A percentile compares a stretch with the other conserved stretches of the same genome.
Conservation (phyloP, 2,329 filamentous ascomycete genomes). For the Lachnellula arida region DNA sequence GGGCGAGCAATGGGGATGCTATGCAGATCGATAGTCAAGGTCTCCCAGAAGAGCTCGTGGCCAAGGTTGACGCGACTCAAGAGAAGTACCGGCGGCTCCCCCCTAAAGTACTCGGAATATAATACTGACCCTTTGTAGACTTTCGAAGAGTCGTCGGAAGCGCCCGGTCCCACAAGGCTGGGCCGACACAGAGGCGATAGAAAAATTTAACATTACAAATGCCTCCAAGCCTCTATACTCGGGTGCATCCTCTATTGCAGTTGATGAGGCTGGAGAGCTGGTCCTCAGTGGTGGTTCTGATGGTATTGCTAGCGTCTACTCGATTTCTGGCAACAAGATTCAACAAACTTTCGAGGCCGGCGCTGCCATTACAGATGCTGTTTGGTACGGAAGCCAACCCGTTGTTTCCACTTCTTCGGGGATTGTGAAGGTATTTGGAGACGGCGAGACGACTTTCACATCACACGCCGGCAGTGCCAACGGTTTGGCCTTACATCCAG, state of each 20-base stretch:
- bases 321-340: slow-evolving; percentile 71
- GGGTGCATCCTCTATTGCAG: slow-evolving; percentile 51
- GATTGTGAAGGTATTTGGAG: slow-evolving; percentile 69
- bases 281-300: slow-evolving; percentile 60
- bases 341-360: slow-evolving; percentile 38
- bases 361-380: slow-evolving; percentile 51
- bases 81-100: slow-evolving; percentile 56
- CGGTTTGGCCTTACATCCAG: slow-evolving; percentile 75
- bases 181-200: slow-evolving; percentile 70
- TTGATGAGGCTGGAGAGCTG: slow-evolving; percentile 55
- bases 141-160: slow-evolving; percentile 87
- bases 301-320: slow-evolving; percentile 67
- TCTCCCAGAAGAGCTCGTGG: slow-evolving; percentile 66
- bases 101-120: neutral
- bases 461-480: slow-evolving; percentile 80
- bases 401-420: slow-evolving; percentile 38
- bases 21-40: slow-evolving; percentile 88
- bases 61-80: slow-evolving; percentile 75
- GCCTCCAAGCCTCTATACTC: slow-evolving; percentile 55
- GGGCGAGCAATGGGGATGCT: slow-evolving; percentile 62
- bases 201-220: slow-evolving; percentile 49
- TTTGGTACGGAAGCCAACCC: slow-evolving; percentile 39
- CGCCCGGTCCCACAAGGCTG: slow-evolving; percentile 80
- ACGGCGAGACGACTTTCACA: slow-evolving; percentile 64
- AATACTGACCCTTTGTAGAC: slow-evolving; percentile 43